phyloP scores from a whole-genome alignment of 1,284 basidiomycete species.

The Sutorius eximius region DNA sequence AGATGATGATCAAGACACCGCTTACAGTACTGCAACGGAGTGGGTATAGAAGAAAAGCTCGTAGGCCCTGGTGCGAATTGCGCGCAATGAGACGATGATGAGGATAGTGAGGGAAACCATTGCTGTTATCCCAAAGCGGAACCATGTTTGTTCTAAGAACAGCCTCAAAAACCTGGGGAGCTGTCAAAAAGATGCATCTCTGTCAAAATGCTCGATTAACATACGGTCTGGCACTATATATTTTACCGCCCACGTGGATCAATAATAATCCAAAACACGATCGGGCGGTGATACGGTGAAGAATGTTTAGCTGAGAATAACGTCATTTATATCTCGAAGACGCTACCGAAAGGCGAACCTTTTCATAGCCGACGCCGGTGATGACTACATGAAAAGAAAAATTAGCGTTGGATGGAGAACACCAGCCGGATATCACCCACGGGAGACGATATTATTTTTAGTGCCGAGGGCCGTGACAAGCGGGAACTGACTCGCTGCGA shows the following conservation, averaged over 20 bases:
- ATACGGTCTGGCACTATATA: conserved; percentile 22
- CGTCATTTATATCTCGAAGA: conserved; percentile 3
- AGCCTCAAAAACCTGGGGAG: conserved; percentile 4
- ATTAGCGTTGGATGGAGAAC: conserved; percentile 6
- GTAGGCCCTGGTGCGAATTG: conserved; percentile 45
- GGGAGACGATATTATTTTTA: conserved; percentile 62
- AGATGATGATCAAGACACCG: background rate
- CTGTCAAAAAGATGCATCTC: background rate
- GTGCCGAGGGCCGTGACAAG: conserved; percentile 63
- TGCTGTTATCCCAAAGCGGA: conserved; percentile 43
- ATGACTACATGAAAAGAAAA: conserved; percentile 39
- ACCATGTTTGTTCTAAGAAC: conserved; percentile 29
- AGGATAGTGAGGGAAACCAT: conserved; percentile 40
- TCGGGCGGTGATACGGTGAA: conserved; percentile 56
- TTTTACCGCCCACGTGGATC: conserved; percentile 48
- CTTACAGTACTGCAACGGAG: conserved; percentile 43
- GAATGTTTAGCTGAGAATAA: conserved; percentile 43
- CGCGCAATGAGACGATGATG: conserved; percentile 42
- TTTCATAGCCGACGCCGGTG: conserved; percentile 61
- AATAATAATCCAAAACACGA: conserved; percentile 49
- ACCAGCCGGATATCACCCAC: conserved; percentile 34
- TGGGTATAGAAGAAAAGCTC: conserved; percentile 50
- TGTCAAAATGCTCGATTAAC: background rate
- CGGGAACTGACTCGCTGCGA: conserved; percentile 58
- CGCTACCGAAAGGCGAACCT: conserved; percentile 35